Percentiles rank a stretch among this genome's conserved stretches.
Conservation (phyloP, 106 monocot genomes). For the Dioscorea alata region DNA sequence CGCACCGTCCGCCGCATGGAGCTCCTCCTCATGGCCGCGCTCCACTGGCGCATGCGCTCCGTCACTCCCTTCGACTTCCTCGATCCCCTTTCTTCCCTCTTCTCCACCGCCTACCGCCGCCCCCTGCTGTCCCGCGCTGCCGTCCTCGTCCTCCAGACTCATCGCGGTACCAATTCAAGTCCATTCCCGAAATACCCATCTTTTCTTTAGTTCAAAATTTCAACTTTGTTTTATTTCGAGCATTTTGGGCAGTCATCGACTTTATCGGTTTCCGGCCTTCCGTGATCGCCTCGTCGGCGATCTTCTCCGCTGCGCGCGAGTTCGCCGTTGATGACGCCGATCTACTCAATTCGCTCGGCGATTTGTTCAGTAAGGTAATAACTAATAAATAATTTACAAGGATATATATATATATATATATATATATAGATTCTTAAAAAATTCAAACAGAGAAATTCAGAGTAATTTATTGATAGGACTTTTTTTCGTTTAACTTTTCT, state of each 20-base stretch:
- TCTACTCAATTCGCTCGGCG: constrained; percentile 4
- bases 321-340: constrained; percentile 9
- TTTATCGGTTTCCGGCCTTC: constrained; percentile 54
- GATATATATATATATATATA: no score
- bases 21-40: constrained; percentile 58
- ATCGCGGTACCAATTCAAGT: constrained; percentile 29
- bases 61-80: constrained; percentile 80
- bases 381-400: no score
- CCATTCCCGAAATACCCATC: not conserved
- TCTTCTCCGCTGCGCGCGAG: constrained; percentile 32
- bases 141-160: constrained; percentile 44
- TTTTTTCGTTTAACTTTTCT: not conserved
- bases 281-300: constrained; percentile 46
- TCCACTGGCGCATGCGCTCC: constrained; percentile 70
- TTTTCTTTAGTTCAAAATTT: not conserved
- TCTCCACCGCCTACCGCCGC: no score
- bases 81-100: constrained; percentile 21
- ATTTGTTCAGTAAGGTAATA: constrained; percentile 32
- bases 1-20: constrained; percentile 61
- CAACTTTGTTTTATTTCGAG: not conserved
- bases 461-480: no score
- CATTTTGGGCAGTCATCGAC: constrained; percentile 41
- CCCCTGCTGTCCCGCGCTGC: not conserved
- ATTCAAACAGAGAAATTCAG: not conserved
- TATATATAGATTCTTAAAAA: not conserved